Conservation (phyloP, 495 filamentous ascomycete species). For the Penicillium simplicissimum region DNA sequence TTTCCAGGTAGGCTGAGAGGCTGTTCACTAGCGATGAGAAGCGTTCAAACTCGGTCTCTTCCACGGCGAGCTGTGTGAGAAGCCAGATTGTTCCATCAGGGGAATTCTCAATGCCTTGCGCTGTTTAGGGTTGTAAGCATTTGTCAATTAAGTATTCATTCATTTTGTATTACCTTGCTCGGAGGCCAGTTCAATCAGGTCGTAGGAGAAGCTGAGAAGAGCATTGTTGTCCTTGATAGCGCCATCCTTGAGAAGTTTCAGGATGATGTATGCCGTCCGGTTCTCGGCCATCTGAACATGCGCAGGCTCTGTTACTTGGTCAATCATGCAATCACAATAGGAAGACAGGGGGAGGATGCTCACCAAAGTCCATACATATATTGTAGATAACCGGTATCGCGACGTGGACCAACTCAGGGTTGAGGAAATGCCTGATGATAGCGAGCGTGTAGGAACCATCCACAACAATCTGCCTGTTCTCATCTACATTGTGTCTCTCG, state of each 20-base stretch:
- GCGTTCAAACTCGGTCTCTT: conserved; percentile 29
- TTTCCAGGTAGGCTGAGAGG: conserved; percentile 38
- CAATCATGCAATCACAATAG: conserved; percentile 16
- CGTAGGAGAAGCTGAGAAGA: conserved; percentile 42
- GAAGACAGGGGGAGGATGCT: background rate
- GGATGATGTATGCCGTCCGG: conserved; percentile 49
- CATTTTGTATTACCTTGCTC: conserved; percentile 40
- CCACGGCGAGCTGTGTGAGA: conserved; percentile 35
- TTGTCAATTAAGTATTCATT: background rate
- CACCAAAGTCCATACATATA: conserved; percentile 74
- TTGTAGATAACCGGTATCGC: conserved; percentile 72
- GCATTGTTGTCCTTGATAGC: conserved; percentile 31
- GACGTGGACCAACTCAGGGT: conserved; percentile 53
- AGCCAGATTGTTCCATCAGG: conserved; percentile 45
- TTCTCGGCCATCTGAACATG: conserved; percentile 62
- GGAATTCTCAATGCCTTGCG: conserved; percentile 38
- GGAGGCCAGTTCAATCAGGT: conserved; percentile 41
- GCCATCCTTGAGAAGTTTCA: conserved; percentile 39
- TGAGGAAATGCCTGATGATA: conserved; percentile 54
- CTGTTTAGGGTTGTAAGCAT: conserved; percentile 22
- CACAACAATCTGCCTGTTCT: conserved; percentile 68
- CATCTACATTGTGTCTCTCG: too few relatives aligned
- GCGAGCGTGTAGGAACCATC: conserved; percentile 55
- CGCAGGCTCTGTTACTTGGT: conserved; percentile 45
- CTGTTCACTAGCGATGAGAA: conserved; percentile 38